phyloP scores from a whole-genome alignment of 1,284 basidiomycete genomes.

The Sutorius eximius region DNA sequence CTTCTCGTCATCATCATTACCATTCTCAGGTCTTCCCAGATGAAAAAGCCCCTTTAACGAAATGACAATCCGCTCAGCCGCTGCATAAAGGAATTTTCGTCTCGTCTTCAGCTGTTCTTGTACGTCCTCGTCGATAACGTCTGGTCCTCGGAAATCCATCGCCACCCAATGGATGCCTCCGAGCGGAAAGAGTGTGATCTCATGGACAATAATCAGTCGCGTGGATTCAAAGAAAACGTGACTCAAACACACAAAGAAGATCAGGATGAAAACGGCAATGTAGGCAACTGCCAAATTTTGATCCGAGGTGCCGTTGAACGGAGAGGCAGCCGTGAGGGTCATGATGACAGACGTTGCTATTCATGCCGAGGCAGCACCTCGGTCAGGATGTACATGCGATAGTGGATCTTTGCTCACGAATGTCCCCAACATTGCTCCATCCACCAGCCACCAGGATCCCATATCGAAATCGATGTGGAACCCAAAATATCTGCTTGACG shows the following conservation, averaged over 20 bases:
- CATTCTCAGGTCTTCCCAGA: background rate
- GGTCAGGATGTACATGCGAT: background rate
- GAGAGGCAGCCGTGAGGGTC: conserved; percentile 51
- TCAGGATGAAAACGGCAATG: conserved; percentile 46
- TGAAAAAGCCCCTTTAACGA: background rate
- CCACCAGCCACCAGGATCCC: conserved; percentile 66
- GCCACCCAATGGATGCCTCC: conserved; percentile 54
- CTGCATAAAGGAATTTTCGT: conserved; percentile 26
- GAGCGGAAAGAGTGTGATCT: conserved; percentile 65
- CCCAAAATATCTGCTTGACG: conserved; percentile 69
- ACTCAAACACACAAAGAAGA: conserved; percentile 42
- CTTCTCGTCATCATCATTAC: conserved; percentile 10
- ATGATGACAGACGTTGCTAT: conserved; percentile 64
- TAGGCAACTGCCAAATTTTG: conserved; percentile 66
- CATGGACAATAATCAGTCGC: background rate
- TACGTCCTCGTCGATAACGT: conserved; percentile 55
- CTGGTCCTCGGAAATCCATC: conserved; percentile 63
- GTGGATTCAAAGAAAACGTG: background rate
- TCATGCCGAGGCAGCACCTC: background rate
- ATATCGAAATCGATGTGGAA: conserved; percentile 72
- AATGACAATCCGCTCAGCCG: conserved; percentile 7
- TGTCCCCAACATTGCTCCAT: conserved; percentile 66
- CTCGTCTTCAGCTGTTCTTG: conserved; percentile 39
- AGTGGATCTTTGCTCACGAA: conserved; percentile 51
- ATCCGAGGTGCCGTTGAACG: conserved; percentile 53